phyloP scores from a whole-genome alignment of 2,329 filamentous ascomycete species.

The Aquanectria penicillioides region DNA sequence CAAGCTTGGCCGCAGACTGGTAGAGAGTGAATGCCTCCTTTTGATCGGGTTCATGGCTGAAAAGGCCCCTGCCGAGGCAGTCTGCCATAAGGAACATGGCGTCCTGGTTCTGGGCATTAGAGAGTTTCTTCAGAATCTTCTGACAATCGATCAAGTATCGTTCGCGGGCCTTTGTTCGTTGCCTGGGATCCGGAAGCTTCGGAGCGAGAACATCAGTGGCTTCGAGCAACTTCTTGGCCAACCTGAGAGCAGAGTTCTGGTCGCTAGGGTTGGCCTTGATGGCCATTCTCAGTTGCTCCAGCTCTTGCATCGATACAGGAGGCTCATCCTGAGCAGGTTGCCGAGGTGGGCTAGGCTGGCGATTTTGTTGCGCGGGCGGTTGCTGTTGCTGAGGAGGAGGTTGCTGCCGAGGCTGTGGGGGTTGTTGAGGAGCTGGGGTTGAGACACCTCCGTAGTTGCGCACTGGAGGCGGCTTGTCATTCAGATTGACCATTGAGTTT shows the following conservation, averaged over 20 bases:
- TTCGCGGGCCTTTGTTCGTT: conserved; percentile 80
- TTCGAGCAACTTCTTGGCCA: conserved; percentile 88
- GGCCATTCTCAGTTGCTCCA: conserved; percentile 77
- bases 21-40: conserved; percentile 96
- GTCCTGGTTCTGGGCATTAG: conserved; percentile 76
- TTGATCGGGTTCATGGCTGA: conserved; percentile 82
- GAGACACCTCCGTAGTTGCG: conserved; percentile 64
- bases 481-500: conserved; percentile 65
- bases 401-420: conserved; percentile 39
- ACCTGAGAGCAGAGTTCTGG: conserved; percentile 72
- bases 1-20: conserved; percentile 90
- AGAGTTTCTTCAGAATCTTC: conserved; percentile 91
- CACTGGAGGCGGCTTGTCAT: conserved; percentile 67
- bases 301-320: conserved; percentile 79
- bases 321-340: conserved; percentile 44
- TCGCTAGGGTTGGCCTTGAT: conserved; percentile 80
- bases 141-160: conserved; percentile 86
- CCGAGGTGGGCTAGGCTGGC: conserved; percentile 33
- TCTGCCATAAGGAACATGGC: conserved; percentile 96
- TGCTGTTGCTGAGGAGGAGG: conserved; percentile 45
- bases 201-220: conserved; percentile 80
- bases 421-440: conserved; percentile 46
- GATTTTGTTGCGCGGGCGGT: conserved; percentile 43
- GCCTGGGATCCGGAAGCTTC: conserved; percentile 72
- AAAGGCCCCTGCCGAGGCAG: conserved; percentile 81